These are phyloP conservation scores for Aspergillus affinis DNA, from an alignment of 495 filamentous ascomycete species.

Conservation along the genomic window DNA sequence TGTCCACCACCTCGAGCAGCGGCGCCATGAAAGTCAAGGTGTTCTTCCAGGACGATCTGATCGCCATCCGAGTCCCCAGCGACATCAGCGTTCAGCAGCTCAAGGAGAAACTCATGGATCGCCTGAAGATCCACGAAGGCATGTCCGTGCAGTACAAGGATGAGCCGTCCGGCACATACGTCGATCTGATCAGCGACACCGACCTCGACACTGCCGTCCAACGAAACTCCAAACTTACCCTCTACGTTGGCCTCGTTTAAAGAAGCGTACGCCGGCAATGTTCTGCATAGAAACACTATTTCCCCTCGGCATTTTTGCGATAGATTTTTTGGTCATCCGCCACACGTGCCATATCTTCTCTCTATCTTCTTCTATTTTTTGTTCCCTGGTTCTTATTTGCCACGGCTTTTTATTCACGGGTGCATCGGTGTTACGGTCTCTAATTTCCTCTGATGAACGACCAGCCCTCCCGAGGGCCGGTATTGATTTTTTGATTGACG, in stretches of 20 bases:
- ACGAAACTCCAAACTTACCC: constrained; percentile 80
- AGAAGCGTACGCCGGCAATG: constrained; percentile 8
- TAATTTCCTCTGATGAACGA: constrained; percentile 15
- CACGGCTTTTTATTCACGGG: constrained; percentile 25
- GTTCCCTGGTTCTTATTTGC: constrained; percentile 20
- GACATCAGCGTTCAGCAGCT: constrained; percentile 77
- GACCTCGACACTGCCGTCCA: constrained; percentile 79
- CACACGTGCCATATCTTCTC: constrained; percentile 11
- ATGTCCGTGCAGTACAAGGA: constrained; percentile 83
- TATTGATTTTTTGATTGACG: constrained; percentile 14
- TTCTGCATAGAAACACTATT: constrained; percentile 9
- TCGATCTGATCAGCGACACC: constrained; percentile 71
- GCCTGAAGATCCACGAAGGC: constrained; percentile 71
- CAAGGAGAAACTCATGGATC: constrained; percentile 75
- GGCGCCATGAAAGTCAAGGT: constrained; percentile 87
- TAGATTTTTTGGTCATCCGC: constrained; percentile 24
- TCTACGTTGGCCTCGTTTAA: constrained; percentile 67
- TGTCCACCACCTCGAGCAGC: constrained; percentile 52
- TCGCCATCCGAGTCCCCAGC: constrained; percentile 82
- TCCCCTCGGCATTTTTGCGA: constrained; percentile 10
- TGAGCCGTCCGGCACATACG: constrained; percentile 71
- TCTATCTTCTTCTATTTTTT: constrained; percentile 22
- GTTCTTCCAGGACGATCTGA: constrained; percentile 84
- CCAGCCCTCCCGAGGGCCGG: constrained; percentile 18
- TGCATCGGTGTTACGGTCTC: constrained; percentile 36